Conservation (phyloP, 2,329 filamentous ascomycete genomes). For the Talaromyces verruculosus region DNA sequence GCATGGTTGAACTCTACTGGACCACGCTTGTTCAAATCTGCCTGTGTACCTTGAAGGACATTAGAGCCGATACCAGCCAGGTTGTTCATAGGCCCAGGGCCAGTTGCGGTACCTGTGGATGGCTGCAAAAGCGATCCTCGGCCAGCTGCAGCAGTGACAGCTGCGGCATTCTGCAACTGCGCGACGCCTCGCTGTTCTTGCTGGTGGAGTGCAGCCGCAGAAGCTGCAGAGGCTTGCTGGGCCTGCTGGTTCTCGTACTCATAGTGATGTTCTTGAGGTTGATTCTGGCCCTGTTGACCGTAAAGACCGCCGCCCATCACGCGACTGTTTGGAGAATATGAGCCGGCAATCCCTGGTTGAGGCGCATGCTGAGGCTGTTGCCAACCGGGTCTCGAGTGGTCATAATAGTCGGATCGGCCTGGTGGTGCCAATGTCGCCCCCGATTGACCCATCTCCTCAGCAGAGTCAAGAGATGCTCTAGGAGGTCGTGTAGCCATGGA, state of each 20-base stretch:
- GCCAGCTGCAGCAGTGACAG: constrained; percentile 41
- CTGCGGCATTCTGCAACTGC: constrained; percentile 64
- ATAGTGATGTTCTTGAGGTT: constrained; percentile 45
- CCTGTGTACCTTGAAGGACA: constrained; percentile 56
- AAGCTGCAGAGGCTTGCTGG: constrained; percentile 46
- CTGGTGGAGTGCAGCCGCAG: constrained; percentile 54
- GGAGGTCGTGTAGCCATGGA: constrained; percentile 60
- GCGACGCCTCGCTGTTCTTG: constrained; percentile 66
- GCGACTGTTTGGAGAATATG: constrained; percentile 44
- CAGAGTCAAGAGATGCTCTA: constrained; percentile 33
- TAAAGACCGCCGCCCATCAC: constrained; percentile 40
- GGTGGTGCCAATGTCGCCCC: constrained; percentile 34
- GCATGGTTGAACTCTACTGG: constrained; percentile 99
- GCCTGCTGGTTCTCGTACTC: constrained; percentile 47
- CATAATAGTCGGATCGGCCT: constrained; percentile 42
- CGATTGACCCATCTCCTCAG: constrained; percentile 33
- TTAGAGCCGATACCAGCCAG: constrained; percentile 62
- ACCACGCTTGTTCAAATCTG: constrained; percentile 74
- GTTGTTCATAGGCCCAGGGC: constrained; percentile 56
- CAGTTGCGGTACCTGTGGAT: constrained; percentile 45
- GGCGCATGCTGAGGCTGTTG: constrained; percentile 37
- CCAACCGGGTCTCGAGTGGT: constrained; percentile 42
- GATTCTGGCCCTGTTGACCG: constrained; percentile 38
- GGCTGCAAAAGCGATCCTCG: constrained; percentile 53
- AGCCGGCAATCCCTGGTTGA: constrained; percentile 35